These are phyloP conservation scores for Bipolaris bicolor DNA, from an alignment of 2,329 filamentous ascomycete genomes.

Conservation along the genomic window DNA sequence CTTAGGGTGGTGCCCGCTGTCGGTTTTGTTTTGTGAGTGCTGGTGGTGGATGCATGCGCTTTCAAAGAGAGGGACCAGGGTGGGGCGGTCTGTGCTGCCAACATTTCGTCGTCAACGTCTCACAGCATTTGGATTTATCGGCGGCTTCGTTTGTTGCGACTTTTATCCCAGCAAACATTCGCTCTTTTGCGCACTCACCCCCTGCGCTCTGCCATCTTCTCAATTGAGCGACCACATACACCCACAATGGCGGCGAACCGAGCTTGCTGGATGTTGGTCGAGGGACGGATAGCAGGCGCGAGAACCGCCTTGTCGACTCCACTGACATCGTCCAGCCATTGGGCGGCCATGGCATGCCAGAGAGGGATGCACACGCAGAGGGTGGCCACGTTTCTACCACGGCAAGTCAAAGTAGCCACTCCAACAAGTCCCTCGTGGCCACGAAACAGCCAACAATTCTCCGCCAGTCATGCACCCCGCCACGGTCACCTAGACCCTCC, in stretches of 20 bases:
- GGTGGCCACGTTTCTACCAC: neutral
- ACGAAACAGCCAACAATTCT: constrained; percentile 62
- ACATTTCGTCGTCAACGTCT: constrained; percentile 22
- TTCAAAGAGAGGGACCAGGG: constrained; percentile 9
- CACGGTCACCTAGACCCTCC: constrained; percentile 86
- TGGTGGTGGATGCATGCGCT: constrained; percentile 18
- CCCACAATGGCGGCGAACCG: constrained; percentile 23
- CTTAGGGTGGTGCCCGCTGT: constrained; percentile 8
- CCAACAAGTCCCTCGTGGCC: constrained; percentile 9
- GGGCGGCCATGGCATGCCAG: constrained; percentile 9
- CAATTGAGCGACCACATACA: neutral
- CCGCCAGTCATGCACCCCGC: constrained; percentile 62
- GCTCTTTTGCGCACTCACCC: constrained; percentile 8
- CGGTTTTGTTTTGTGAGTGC: constrained; percentile 8
- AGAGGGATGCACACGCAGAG: neutral
- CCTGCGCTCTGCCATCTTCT: neutral
- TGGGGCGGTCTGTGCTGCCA: constrained; percentile 11
- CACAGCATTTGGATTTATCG: constrained; percentile 24
- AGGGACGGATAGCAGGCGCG: constrained; percentile 12
- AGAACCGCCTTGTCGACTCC: constrained; percentile 18
- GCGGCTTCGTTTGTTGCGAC: constrained; percentile 3
- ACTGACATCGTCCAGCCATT: constrained; percentile 29
- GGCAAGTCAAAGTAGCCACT: neutral
- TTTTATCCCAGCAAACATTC: constrained; percentile 9
- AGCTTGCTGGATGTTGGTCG: constrained; percentile 13